Base-by-base conservation (phyloP, 768 basidiomycete species). In the Tubosaeta sp. region DNA sequence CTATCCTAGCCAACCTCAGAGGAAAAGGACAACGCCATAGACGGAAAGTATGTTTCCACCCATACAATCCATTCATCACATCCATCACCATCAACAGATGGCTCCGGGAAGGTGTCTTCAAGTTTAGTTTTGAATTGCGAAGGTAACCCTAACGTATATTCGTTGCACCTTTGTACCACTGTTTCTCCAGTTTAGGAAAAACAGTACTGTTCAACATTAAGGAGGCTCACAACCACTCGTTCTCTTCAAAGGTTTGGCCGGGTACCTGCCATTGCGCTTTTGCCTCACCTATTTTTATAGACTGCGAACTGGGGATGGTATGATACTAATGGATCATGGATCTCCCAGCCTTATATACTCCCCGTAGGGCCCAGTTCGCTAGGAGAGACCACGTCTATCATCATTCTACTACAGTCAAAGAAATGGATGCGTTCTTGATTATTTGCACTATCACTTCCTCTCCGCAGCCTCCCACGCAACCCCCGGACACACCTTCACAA, bases 241-340 rank as follows among this genome's bases (percentile, higher is more conserved):
- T 93, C 56, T 87, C 86, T 11, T 82, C 78, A 65, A 85, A 88
- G 67, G 79, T 73, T 56, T 59, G 75, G 67, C 29, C 14, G 8
- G 27, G 13, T 42, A 14, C 31, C 29, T 27, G 6, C 33, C 43
- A 16, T 27, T 17, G 32, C 43, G 6, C 26, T 47, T 12, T 44
- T 43, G 17, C 37, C 59, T 71, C 47, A 64, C 27, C 13, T 17
- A 31, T 32, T 22, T 14, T 44, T 11, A 44, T 52, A 88, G 85
- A 86, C 89, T 12, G 86, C 86, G 27, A 92, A 91, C 61, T 91
- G 89, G 91, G 89, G 88, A 67, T 93, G 91, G 88, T 86, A 78
- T 46, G 61, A 12, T 45, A 29, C 19, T 33, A 44, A 54, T 39
- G 46, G 49, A 34, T 51, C 26, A 31, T 31, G 6, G n/a, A 25